phyloP scores from a whole-genome alignment of 352 stramenopile genomes.

The Globisporangium paddicum region DNA sequence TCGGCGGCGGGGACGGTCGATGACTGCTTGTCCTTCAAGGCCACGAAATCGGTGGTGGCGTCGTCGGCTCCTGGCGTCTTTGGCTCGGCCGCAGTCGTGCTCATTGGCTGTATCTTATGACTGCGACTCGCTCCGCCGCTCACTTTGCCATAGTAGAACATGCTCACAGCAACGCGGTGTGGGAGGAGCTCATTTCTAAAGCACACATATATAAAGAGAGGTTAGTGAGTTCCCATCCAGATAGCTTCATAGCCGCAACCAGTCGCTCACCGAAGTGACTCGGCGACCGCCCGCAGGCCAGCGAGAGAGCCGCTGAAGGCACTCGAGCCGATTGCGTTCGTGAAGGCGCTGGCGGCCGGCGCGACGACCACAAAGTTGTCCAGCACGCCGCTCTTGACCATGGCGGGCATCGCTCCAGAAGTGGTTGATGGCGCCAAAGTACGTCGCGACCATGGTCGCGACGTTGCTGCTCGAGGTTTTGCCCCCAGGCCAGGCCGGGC shows the following conservation, averaged over 20 bases:
- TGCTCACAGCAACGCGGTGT: slow-evolving; percentile 9
- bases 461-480: slow-evolving; percentile 36
- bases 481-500: slow-evolving; percentile 50
- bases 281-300: slow-evolving; percentile 88
- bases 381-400: slow-evolving; percentile 40
- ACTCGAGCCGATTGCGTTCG: slow-evolving; percentile 81
- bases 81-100: not conserved
- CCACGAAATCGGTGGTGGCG: not conserved
- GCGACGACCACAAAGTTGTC: slow-evolving; percentile 53
- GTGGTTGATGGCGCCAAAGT: slow-evolving; percentile 50
- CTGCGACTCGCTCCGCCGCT: not conserved
- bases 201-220: not conserved
- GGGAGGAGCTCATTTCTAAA: slow-evolving; percentile 8
- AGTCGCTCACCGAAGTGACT: slow-evolving; percentile 48
- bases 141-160: slow-evolving; percentile 10
- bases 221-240: no score
- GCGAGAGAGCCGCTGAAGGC: slow-evolving; percentile 89
- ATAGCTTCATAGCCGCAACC: not conserved
- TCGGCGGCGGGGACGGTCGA: not conserved
- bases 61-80: slow-evolving; percentile 1
- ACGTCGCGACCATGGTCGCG: slow-evolving; percentile 56
- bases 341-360: slow-evolving; percentile 40
- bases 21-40: slow-evolving; percentile 2
- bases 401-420: slow-evolving; percentile 48
- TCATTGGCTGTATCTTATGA: not conserved